Conservation (phyloP, 495 filamentous ascomycete genomes). For the Penicillium arizonense region DNA sequence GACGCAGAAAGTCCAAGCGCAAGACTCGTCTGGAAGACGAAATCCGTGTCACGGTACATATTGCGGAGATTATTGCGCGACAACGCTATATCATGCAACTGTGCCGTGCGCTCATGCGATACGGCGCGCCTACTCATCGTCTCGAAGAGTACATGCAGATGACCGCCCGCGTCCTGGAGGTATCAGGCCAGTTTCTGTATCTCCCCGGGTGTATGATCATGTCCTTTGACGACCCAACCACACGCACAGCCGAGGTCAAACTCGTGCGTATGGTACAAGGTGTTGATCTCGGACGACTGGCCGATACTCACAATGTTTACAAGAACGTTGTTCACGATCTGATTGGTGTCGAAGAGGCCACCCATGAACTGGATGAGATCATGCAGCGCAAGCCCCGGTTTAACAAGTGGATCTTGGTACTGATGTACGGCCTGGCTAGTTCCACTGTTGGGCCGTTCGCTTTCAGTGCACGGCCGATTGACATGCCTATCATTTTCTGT, state of each 20-base stretch:
- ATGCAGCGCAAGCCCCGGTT: conserved; percentile 64
- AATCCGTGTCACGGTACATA: conserved; percentile 77
- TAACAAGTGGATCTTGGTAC: conserved; percentile 68
- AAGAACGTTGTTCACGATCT: conserved; percentile 90
- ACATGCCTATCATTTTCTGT: conserved; percentile 83
- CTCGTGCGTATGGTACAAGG: conserved; percentile 76
- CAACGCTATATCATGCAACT: conserved; percentile 86
- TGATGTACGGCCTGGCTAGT: conserved; percentile 80
- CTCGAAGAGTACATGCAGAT: conserved; percentile 89
- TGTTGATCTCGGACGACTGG: conserved; percentile 79
- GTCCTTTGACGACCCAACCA: conserved; percentile 85
- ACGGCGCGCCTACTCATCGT: conserved; percentile 74
- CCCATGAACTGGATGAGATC: conserved; percentile 64
- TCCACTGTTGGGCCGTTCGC: conserved; percentile 80
- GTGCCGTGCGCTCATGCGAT: conserved; percentile 84
- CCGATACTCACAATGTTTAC: conserved; percentile 86
- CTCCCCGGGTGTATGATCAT: conserved; percentile 95
- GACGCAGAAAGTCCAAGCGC: conserved; percentile 31
- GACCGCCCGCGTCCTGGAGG: conserved; percentile 83
- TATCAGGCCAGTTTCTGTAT: conserved; percentile 89
- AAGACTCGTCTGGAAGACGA: conserved; percentile 60
- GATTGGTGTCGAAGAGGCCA: conserved; percentile 84
- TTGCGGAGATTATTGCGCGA: conserved; percentile 79
- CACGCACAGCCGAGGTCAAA: conserved; percentile 91
- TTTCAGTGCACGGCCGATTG: conserved; percentile 80